Base-by-base conservation (phyloP, 495 filamentous ascomycete genomes). In the Penicillium salamii region DNA sequence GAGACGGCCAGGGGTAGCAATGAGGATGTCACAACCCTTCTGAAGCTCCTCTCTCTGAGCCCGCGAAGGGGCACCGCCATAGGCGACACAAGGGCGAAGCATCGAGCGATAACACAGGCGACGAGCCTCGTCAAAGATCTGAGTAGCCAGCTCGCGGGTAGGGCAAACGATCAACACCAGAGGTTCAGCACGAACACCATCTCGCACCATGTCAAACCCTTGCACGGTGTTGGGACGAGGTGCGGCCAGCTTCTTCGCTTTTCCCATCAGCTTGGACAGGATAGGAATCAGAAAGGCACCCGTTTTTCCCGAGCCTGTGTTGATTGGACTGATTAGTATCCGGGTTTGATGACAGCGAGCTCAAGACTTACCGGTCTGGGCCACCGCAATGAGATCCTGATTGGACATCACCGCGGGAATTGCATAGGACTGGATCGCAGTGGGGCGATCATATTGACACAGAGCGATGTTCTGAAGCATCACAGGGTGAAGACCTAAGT, bases 81-180 rank as follows among this genome's bases (percentile, higher is more conserved):
- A 98, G 19, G 86, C 73, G 24, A 95, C 90, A 57, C 90, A 95
- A 20, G 93, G 93, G 36, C 92, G 90, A 39, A 97, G 78, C 89
- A 93, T 96, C 13, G 89, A 89, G 11, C 93, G 83, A 58, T 98
- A 97, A 61, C 89, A 95, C 33, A 96, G 80, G 50, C 90, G 88
- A 49, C 93, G 84, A 12, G 88, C 84, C 60, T 97, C 92, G 50
- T 95, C 88, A 68, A 96, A 97, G 54, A 97, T 95, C 66, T 98
- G 93, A 5, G 86, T 87, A 0, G 90, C 87, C 9, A 98, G 71
- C 78, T 98, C 93, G 39, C 93, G 87, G 50, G 82, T 90, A 7
- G 93, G 93, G 31, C 78, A 84, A n/a, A 98, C 77, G 38, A 97
- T 76, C 12, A 97, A 71, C 0, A 97, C 85, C 13, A 97, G 65